Evolutionary conservation across 148 eudicot genomes (phyloP).

Genomic region (Chenopodium quinoa): DNA sequence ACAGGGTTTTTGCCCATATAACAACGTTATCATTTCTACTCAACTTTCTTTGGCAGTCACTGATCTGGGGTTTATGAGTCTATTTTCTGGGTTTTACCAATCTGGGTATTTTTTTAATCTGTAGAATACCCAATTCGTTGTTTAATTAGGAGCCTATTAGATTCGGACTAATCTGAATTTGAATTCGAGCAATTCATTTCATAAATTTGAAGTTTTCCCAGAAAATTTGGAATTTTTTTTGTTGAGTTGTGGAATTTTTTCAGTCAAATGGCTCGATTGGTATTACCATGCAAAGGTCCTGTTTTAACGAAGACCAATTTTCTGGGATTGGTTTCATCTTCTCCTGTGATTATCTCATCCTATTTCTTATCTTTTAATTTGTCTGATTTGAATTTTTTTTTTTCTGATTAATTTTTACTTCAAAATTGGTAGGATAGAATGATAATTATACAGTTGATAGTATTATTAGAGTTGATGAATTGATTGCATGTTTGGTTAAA

Average conservation of each 20-base stretch:
- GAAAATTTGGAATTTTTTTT: conserved; percentile 18
- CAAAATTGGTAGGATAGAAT: background rate
- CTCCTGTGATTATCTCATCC: conserved; percentile 73
- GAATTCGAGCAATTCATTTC: background rate
- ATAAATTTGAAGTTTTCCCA: background rate
- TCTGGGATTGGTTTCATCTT: conserved; percentile 75
- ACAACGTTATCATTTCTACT: background rate
- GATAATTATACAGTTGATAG: background rate
- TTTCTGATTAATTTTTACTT: too few relatives aligned
- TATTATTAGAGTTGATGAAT: background rate
- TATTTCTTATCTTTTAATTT: conserved; percentile 3
- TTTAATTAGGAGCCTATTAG: background rate
- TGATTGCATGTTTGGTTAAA: background rate
- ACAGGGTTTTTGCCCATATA: background rate
- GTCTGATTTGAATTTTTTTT: background rate
- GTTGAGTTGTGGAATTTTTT: conserved; percentile 6
- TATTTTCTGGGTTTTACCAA: conserved; percentile 29
- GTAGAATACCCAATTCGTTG: too few relatives aligned
- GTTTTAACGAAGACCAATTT: conserved; percentile 63
- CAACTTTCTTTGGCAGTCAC: conserved; percentile 16
- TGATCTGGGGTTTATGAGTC: conserved; percentile 30
- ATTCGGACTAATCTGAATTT: background rate
- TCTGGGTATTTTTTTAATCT: conserved; percentile 25
- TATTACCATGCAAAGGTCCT: conserved; percentile 68
- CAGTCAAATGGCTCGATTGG: conserved; percentile 86